A percentile compares a stretch with the other conserved stretches of the same genome.
These are phyloP conservation scores for Xylariales sp. DNA, from an alignment of 2,329 filamentous ascomycete species.

Conservation along the genomic window DNA sequence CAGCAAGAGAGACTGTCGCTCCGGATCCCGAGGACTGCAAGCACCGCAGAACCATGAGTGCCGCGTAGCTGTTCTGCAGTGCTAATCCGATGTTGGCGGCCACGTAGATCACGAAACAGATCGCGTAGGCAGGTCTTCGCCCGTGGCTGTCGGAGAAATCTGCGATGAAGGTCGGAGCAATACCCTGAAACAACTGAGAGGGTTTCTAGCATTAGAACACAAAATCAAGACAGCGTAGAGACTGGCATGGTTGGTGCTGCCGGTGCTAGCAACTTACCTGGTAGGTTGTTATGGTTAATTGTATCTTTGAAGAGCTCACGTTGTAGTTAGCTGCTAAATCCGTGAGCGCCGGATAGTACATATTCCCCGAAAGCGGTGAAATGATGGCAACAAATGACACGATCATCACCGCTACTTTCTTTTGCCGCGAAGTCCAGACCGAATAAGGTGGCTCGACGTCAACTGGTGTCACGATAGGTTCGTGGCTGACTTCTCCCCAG, in stretches of 20 bases:
- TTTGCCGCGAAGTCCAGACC: not conserved
- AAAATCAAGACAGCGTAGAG: not conserved
- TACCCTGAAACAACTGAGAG: conserved; percentile 30
- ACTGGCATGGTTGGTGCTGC: not conserved
- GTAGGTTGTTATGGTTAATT: conserved; percentile 46
- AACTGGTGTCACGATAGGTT: too few relatives aligned
- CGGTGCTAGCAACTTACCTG: not conserved
- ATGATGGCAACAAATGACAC: not conserved
- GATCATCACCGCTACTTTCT: not conserved
- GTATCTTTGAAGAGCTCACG: conserved; percentile 36
- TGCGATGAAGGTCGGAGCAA: conserved; percentile 33
- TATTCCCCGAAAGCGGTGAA: conserved; percentile 1
- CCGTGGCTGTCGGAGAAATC: conserved; percentile 32
- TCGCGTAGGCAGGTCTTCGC: conserved; percentile 30
- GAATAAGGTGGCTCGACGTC: not conserved
- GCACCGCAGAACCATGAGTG: conserved; percentile 34
- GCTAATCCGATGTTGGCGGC: conserved; percentile 28
- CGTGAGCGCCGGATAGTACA: conserved; percentile 1
- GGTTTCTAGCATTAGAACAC: not conserved
- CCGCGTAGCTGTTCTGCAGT: conserved; percentile 24
- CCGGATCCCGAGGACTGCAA: conserved; percentile 39
- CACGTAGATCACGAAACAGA: conserved; percentile 28
- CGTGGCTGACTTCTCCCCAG: too few relatives aligned
- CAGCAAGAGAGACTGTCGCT: conserved; percentile 35
- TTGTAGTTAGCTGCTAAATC: conserved; percentile 23